Base-by-base conservation (phyloP, 371 early-diverging fungal genomes). In the Mortierella sp. region DNA sequence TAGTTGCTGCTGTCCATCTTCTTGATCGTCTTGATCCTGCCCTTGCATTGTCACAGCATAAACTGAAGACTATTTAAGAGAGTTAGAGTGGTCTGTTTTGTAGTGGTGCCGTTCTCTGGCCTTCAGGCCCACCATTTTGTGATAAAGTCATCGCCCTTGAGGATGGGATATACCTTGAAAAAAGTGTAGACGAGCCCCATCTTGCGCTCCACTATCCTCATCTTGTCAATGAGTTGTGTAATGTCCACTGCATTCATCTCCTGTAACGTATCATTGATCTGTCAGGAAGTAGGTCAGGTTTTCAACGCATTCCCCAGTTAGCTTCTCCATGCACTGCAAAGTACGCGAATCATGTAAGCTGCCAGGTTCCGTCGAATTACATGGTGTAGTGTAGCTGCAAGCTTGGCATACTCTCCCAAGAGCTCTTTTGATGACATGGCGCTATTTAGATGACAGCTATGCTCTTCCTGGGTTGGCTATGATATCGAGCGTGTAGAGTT, bases 111-210 rank as follows among this genome's bases (percentile, higher is more conserved):
- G 4, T 50, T 5, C 5, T 50, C 50, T 7, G 5, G 6, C 4
- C 9, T 53, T 19, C 53, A 26, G 9, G 9, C 23, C 21, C 21
- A 53, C 21, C 53, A 53, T 23, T 19, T 53, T 53, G n/a, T n/a
- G n/a, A 18, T 15, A 18, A 18, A 25, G 14, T 1, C 46, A 18
- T 12, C 14, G 5, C 1, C n/a, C n/a, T n/a, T 51, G 6, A 16
- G 18, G 51, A 23, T 4, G 21, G 21, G 19, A 46, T 37, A 14
- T 72, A 72, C 79, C 60, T 66, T 72, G 63, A 77, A 77, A n/a
- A 72, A 48, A 7, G 79, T 77, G 60, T 72, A 77, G 51, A 77
- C 79, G 43, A 77, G 60, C 19, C 79, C 73, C 79, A 77, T 77
- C 60, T 77, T 77, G 19, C 79, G 79, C 57, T 77, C 79, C 14